phyloP scores from a whole-genome alignment of 257 asterid genomes.

The Cinchona pubescens region DNA sequence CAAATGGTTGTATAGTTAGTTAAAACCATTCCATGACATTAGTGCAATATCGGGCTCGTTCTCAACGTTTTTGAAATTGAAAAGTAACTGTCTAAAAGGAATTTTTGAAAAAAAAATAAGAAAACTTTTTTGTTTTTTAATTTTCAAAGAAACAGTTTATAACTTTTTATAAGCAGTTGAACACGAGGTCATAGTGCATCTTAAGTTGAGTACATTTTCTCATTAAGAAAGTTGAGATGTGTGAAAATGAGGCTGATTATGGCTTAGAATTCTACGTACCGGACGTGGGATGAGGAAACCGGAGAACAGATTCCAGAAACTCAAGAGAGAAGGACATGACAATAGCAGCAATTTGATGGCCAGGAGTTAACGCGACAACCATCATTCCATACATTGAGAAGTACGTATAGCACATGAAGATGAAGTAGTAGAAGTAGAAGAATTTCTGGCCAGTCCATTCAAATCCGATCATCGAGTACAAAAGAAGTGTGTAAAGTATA shows the following conservation, averaged over 20 bases:
- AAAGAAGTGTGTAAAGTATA: constrained; percentile 48
- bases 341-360: constrained; percentile 74
- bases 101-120: too few relatives aligned
- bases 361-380: constrained; percentile 84
- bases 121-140: too few relatives aligned
- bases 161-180: too few relatives aligned
- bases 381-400: constrained; percentile 93
- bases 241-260: background rate
- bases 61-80: too few relatives aligned
- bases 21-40: background rate
- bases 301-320: constrained; percentile 88
- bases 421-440: constrained; percentile 74
- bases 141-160: too few relatives aligned
- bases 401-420: constrained; percentile 84
- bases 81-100: too few relatives aligned
- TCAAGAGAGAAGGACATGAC: constrained; percentile 78
- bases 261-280: constrained; percentile 31
- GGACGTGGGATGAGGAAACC: constrained; percentile 84
- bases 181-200: too few relatives aligned
- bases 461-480: constrained; percentile 79
- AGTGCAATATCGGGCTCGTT: too few relatives aligned
- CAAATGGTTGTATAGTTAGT: background rate
- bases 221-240: background rate
- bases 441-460: constrained; percentile 62
- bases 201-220: background rate